These are phyloP conservation scores for Capronia coronata DNA, from an alignment of 2,329 filamentous ascomycete genomes.

Conservation along the genomic window DNA sequence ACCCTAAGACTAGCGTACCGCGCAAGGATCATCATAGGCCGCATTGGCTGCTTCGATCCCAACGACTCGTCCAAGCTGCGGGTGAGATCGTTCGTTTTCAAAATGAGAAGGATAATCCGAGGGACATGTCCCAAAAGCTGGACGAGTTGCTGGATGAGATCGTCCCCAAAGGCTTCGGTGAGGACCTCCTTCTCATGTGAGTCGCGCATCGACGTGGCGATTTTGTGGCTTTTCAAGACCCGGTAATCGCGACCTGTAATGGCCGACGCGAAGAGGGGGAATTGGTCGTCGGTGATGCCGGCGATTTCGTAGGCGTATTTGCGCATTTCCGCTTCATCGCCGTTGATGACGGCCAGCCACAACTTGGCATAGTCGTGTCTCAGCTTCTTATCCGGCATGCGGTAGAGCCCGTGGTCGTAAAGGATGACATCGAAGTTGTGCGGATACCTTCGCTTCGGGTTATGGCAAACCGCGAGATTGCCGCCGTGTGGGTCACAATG, in stretches of 20 bases:
- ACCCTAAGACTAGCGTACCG: constrained; percentile 57
- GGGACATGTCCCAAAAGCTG: constrained; percentile 83
- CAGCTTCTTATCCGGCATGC: constrained; percentile 73
- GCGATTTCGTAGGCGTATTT: constrained; percentile 84
- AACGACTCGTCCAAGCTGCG: constrained; percentile 82
- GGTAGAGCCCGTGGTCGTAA: constrained; percentile 95
- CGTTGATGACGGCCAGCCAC: constrained; percentile 92
- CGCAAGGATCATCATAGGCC: constrained; percentile 59
- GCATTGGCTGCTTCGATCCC: constrained; percentile 51
- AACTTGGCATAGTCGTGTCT: constrained; percentile 89
- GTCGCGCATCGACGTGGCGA: constrained; percentile 50
- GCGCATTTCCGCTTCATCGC: constrained; percentile 78
- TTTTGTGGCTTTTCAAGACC: constrained; percentile 58
- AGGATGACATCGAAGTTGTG: constrained; percentile 88
- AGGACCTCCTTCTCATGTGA: constrained; percentile 80
- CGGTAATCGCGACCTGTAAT: constrained; percentile 91
- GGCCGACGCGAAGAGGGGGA: constrained; percentile 89
- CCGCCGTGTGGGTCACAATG: constrained; percentile 97
- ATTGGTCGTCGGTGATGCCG: constrained; percentile 79
- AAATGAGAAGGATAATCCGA: constrained; percentile 82
- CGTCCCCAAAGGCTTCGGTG: constrained; percentile 74
- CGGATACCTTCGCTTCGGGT: constrained; percentile 52
- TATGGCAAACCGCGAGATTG: constrained; percentile 86
- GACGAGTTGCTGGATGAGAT: constrained; percentile 80
- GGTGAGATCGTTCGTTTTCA: constrained; percentile 97